phyloP scores from a whole-genome alignment of 768 basidiomycete genomes.

The Lactarius psammicola region DNA sequence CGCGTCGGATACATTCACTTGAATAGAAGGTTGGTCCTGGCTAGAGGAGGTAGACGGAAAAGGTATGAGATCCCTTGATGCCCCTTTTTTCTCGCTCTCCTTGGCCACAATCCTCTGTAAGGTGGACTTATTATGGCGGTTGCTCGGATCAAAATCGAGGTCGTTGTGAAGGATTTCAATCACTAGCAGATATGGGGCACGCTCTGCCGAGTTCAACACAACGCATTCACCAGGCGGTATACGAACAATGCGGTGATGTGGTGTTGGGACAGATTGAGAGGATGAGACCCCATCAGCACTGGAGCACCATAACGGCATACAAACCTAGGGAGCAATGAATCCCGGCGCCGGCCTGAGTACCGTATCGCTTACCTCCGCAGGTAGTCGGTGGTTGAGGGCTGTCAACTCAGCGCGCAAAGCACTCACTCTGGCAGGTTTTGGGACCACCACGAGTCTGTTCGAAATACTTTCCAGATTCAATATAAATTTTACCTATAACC shows the following conservation, averaged over 20 bases:
- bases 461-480: conserved; percentile 89
- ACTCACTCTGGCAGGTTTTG: conserved; percentile 90
- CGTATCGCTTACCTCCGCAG: conserved; percentile 71
- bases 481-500: conserved; percentile 74
- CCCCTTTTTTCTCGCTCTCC: conserved; percentile 57
- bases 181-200: conserved; percentile 88
- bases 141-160: conserved; percentile 86
- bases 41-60: conserved; percentile 29
- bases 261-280: conserved; percentile 45
- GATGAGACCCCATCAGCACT: conserved; percentile 59
- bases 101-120: conserved; percentile 73
- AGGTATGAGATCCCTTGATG: conserved; percentile 51
- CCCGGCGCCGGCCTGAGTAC: conserved; percentile 13
- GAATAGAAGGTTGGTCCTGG: conserved; percentile 12
- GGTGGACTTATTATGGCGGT: conserved; percentile 81
- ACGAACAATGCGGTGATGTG: conserved; percentile 93
- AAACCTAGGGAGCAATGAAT: conserved; percentile 50
- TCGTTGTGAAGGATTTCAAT: conserved; percentile 90
- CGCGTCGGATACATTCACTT: conserved; percentile 29
- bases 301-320: conserved; percentile 85
- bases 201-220: conserved; percentile 95
- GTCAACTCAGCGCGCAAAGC: conserved; percentile 96
- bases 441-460: conserved; percentile 87
- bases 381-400: conserved; percentile 90
- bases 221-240: conserved; percentile 98